A percentile compares a stretch with the other conserved stretches of the same genome.
phyloP scores from a whole-genome alignment of 257 asterid species.

The Solanum bulbocastanum region DNA sequence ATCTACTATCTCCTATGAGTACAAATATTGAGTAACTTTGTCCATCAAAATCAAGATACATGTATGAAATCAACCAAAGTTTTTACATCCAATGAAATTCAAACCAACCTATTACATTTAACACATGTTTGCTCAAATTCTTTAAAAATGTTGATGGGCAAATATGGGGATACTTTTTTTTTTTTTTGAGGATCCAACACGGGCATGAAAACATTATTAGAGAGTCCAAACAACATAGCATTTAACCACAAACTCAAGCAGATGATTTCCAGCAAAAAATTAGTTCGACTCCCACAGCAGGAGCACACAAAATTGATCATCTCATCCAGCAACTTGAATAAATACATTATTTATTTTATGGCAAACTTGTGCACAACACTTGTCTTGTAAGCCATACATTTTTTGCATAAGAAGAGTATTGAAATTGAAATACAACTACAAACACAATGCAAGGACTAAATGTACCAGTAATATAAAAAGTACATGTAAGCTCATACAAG shows the following conservation, averaged over 20 bases:
- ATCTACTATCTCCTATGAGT: rapidly evolving
- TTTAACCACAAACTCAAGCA: not conserved
- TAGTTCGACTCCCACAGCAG: not conserved
- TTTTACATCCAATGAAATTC: not conserved
- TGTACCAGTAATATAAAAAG: not conserved
- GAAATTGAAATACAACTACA: not conserved
- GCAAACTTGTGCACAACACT: not conserved
- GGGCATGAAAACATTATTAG: not conserved
- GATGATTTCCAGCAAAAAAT: not conserved
- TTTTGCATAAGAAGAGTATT: not conserved
- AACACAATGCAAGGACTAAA: not conserved
- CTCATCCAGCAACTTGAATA: not conserved
- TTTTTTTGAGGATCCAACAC: not conserved
- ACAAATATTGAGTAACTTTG: not conserved
- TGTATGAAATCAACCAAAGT: not conserved
- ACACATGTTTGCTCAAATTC: too few relatives aligned
- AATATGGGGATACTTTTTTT: not conserved
- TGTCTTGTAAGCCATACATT: not conserved
- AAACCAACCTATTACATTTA: too few relatives aligned
- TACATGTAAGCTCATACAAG: not conserved
- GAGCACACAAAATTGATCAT: not conserved
- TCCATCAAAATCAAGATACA: not conserved
- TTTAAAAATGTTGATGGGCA: not conserved
- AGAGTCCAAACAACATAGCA: not conserved
- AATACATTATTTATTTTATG: not conserved